phyloP scores from a whole-genome alignment of 2,329 filamentous ascomycete genomes.

The Ciborinia camelliae region DNA sequence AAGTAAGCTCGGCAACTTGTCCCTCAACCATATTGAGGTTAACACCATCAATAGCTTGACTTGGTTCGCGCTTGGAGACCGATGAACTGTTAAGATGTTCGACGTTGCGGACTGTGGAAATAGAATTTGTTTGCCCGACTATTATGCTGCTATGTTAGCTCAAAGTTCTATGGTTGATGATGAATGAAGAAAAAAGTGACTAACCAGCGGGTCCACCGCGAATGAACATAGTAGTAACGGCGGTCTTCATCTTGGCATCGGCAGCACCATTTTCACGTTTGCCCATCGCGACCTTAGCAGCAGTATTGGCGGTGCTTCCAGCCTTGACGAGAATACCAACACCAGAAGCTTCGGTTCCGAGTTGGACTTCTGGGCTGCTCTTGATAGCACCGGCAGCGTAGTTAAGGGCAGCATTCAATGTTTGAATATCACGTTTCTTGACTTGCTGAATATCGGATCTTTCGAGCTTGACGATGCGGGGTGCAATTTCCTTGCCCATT shows the following conservation, averaged over 20 bases:
- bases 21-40: constrained; percentile 35
- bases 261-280: constrained; percentile 17
- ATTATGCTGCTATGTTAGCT: neutral
- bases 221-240: constrained; percentile 36
- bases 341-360: constrained; percentile 45
- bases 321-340: constrained; percentile 16
- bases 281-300: constrained; percentile 12
- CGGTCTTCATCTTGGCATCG: constrained; percentile 31
- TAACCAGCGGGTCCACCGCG: constrained; percentile 31
- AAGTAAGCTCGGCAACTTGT: constrained; percentile 35
- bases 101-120: constrained; percentile 14
- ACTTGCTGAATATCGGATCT: constrained; percentile 8
- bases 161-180: neutral
- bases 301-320: neutral
- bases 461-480: constrained; percentile 14
- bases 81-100: constrained; percentile 19
- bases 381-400: constrained; percentile 47
- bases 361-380: constrained; percentile 47
- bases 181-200: constrained; percentile 6
- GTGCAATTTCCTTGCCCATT: constrained; percentile 21
- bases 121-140: constrained; percentile 18
- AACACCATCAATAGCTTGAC: constrained; percentile 30
- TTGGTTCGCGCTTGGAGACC: constrained; percentile 26
- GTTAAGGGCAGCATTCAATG: constrained; percentile 47
- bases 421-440: constrained; percentile 45